These are phyloP conservation scores for Trichosporon sp. DNA, from an alignment of 1,284 basidiomycete species.

Conservation along the genomic window DNA sequence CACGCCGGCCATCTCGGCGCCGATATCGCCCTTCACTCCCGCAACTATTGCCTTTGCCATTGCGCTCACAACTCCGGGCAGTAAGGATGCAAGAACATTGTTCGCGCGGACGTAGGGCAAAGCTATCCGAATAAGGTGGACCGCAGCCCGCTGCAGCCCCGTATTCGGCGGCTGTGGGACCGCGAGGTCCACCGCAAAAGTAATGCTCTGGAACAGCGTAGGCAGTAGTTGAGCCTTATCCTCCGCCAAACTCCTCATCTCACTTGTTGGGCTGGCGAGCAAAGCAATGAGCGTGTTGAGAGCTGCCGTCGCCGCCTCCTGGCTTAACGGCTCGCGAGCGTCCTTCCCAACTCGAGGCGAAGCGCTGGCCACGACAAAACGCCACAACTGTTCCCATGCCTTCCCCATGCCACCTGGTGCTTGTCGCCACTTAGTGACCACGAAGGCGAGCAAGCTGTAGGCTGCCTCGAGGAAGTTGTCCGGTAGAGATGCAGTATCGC, in stretches of 20 bases:
- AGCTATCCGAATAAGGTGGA: conserved; percentile 58
- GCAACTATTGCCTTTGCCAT: conserved; percentile 59
- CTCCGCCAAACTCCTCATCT: conserved; percentile 49
- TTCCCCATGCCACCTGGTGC: conserved; percentile 57
- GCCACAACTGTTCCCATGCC: conserved; percentile 75
- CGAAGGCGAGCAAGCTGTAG: conserved; percentile 56
- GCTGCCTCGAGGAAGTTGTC: conserved; percentile 72
- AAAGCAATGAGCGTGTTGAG: conserved; percentile 31
- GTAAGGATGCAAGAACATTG: conserved; percentile 54
- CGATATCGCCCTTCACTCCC: conserved; percentile 46
- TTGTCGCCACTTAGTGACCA: conserved; percentile 72
- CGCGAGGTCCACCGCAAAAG: conserved; percentile 56
- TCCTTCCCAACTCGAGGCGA: conserved; percentile 59
- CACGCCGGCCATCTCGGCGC: conserved; percentile 56
- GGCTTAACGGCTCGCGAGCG: conserved; percentile 25
- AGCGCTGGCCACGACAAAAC: conserved; percentile 57
- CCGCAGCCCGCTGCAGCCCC: conserved; percentile 59
- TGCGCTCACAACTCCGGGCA: conserved; percentile 73
- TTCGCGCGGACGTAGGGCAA: conserved; percentile 63
- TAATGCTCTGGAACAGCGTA: conserved; percentile 73
- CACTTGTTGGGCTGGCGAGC: conserved; percentile 49
- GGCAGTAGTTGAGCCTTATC: conserved; percentile 53
- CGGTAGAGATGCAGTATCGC: conserved; percentile 58
- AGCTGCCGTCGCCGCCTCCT: conserved; percentile 36
- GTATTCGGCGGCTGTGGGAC: conserved; percentile 56